Conservation (phyloP, 495 filamentous ascomycete species). For the Cryomyces minteri region DNA sequence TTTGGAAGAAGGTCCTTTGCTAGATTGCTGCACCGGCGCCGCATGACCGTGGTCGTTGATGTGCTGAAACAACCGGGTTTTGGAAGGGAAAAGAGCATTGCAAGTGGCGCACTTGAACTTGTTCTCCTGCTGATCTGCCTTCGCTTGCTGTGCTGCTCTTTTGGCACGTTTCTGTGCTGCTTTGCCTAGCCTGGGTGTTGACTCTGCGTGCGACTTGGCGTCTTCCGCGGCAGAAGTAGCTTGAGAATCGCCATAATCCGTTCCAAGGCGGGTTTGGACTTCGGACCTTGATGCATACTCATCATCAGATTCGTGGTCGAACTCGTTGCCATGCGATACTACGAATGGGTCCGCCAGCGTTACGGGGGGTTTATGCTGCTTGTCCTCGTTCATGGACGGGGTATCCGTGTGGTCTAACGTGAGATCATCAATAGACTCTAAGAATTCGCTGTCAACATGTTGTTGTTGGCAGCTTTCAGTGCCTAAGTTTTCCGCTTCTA, state of each 20-base stretch:
- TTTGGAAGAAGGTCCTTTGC: background rate
- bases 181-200: conserved; percentile 48
- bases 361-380: background rate
- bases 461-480: background rate
- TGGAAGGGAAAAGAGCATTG: conserved; percentile 40
- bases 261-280: conserved; percentile 12
- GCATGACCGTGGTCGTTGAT: conserved; percentile 46
- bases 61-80: conserved; percentile 56
- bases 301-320: conserved; percentile 4
- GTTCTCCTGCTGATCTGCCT: conserved; percentile 15
- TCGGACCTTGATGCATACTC: conserved; percentile 17
- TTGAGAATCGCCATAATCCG: background rate
- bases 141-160: conserved; percentile 45
- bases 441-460: conserved; percentile 4
- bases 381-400: conserved; percentile 1
- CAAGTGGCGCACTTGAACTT: conserved; percentile 42
- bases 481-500: conserved; percentile 17
- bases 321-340: background rate
- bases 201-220: background rate
- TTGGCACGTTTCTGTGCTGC: conserved; percentile 79
- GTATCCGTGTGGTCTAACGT: conserved; percentile 1
- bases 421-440: background rate
- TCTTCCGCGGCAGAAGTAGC: background rate
- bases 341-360: background rate
- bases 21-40: conserved; percentile 19